Evolutionary conservation across 345 rosid genomes (phyloP).

Genomic region (Brassica incana): DNA sequence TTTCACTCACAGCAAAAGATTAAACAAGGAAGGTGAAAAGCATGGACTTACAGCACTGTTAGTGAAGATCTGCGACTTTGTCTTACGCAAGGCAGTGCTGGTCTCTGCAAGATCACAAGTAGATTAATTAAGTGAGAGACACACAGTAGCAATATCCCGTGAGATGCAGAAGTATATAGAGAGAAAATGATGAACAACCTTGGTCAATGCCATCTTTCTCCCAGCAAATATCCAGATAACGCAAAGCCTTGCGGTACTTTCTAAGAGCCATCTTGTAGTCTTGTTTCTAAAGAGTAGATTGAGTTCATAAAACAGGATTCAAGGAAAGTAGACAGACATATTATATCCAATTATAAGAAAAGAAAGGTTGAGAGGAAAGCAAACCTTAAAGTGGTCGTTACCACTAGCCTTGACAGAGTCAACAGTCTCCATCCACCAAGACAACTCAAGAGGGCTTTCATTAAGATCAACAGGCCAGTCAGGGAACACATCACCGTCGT

Average conservation of each 20-base stretch:
- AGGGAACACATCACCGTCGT: constrained; percentile 86
- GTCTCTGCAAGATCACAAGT: constrained; percentile 52
- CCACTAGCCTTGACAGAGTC: constrained; percentile 73
- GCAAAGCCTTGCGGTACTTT: constrained; percentile 88
- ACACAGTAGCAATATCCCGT: not conserved
- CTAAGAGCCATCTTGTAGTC: constrained; percentile 91
- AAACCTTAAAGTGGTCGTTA: constrained; percentile 77
- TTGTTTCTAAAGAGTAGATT: constrained; percentile 54
- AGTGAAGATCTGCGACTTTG: constrained; percentile 86
- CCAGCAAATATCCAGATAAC: constrained; percentile 92
- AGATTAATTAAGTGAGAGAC: not conserved
- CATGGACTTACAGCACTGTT: constrained; percentile 76
- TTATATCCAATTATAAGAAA: not conserved
- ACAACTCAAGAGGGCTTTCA: constrained; percentile 56
- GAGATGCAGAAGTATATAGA: not conserved
- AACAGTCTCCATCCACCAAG: constrained; percentile 94
- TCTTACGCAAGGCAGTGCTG: constrained; percentile 74
- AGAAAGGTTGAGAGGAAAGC: not conserved
- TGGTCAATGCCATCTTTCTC: constrained; percentile 94
- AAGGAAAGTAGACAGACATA: not conserved
- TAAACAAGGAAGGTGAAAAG: not conserved
- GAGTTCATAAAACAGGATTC: not conserved
- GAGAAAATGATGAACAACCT: constrained; percentile 46
- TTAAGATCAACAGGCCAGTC: constrained; percentile 94
- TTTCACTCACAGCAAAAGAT: not conserved